Percentiles rank a stretch among this genome's conserved stretches.
Conservation (phyloP, 176 grass and related monocot species). For the Urochloa ruziziensis region DNA sequence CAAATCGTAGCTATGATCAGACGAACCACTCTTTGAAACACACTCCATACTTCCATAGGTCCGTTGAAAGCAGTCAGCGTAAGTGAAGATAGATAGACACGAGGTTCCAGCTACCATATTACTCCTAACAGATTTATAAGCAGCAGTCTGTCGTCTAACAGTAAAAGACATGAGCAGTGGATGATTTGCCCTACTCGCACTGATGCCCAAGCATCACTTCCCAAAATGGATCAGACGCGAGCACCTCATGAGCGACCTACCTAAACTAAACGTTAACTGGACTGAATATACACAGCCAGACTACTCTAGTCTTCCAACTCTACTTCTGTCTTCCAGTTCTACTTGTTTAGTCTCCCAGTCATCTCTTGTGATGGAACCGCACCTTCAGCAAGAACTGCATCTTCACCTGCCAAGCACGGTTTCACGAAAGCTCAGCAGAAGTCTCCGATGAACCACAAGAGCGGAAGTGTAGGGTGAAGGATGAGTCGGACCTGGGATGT, state of each 20-base stretch:
- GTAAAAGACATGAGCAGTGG: background rate
- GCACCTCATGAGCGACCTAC: background rate
- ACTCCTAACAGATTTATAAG: background rate
- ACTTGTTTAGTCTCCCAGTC: constrained; percentile 7
- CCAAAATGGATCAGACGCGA: constrained; percentile 35
- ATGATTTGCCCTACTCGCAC: background rate
- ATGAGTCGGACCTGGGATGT: constrained; percentile 60
- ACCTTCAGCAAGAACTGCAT: constrained; percentile 97
- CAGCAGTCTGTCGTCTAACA: background rate
- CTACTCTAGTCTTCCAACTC: constrained; percentile 2
- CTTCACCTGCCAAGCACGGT: constrained; percentile 72
- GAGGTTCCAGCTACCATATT: background rate
- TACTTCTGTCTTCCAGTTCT: background rate
- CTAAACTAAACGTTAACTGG: background rate
- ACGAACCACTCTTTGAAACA: too few relatives aligned
- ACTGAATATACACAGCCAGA: background rate
- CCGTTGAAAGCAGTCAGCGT: background rate
- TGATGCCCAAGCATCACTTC: constrained; percentile 26
- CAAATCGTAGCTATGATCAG: too few relatives aligned
- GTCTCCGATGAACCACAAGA: background rate
- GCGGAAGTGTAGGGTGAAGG: background rate
- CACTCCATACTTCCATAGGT: too few relatives aligned
- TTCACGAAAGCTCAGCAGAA: background rate
- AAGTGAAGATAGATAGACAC: background rate
- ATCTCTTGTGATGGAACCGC: constrained; percentile 91